phyloP scores from a whole-genome alignment of 129 eudicot genomes.

The Silybum marianum region DNA sequence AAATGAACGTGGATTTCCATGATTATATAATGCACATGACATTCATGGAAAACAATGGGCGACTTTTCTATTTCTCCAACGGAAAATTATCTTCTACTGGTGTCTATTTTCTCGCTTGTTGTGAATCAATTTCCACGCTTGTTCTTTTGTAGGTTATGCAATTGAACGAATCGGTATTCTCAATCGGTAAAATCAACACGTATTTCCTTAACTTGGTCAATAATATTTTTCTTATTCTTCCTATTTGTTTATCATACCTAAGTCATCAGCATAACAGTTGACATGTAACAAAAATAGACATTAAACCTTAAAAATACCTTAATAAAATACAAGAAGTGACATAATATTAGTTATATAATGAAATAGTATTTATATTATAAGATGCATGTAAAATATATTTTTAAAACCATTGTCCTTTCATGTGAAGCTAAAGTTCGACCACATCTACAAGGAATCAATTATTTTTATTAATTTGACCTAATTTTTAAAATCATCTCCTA shows the following conservation, averaged over 20 bases:
- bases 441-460: constrained; percentile 18
- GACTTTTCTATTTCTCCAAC: background rate
- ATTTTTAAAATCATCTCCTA: background rate
- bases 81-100: background rate
- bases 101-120: background rate
- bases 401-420: constrained; percentile 34
- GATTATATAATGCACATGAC: background rate
- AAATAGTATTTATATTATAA: background rate
- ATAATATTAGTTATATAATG: background rate
- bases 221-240: background rate
- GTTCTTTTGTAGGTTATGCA: background rate
- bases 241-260: background rate
- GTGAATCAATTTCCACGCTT: background rate
- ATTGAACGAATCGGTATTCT: no score
- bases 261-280: background rate
- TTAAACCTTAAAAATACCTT: background rate
- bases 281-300: background rate
- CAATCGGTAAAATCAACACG: background rate
- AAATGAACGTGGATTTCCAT: background rate
- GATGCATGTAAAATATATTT: background rate
- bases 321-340: background rate
- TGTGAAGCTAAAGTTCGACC: constrained; percentile 34
- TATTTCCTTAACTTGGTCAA: background rate
- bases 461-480: background rate
- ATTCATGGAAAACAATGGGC: background rate